phyloP scores from a whole-genome alignment of 306 rosid species.

The Macrotyloma uniflorum region DNA sequence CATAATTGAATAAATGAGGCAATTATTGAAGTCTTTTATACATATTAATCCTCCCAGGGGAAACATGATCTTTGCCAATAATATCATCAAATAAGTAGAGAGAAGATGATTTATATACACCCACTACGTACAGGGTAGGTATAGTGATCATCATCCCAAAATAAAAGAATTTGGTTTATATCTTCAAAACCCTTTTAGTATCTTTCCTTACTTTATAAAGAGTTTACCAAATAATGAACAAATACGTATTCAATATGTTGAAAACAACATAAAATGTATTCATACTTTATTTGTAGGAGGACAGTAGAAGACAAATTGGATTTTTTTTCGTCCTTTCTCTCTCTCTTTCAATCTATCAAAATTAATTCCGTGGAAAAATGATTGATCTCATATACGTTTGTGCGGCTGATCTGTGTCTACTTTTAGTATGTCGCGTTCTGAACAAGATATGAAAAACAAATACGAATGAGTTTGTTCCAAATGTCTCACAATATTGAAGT shows the following conservation, averaged over 20 bases:
- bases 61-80: conserved; percentile 32
- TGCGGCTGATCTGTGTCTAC: not conserved
- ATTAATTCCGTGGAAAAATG: conserved; percentile 11
- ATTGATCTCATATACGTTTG: not conserved
- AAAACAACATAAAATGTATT: not conserved
- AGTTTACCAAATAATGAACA: not conserved
- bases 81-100: not conserved
- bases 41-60: conserved; percentile 3
- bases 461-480: conserved; percentile 50
- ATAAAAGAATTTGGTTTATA: not conserved
- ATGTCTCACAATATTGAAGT: conserved; percentile 35
- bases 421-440: conserved; percentile 32
- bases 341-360: conserved; percentile 5
- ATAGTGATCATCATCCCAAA: conserved; percentile 12
- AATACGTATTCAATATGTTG: not conserved
- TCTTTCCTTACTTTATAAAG: not conserved
- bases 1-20: no score
- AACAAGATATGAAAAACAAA: not conserved
- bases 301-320: conserved; percentile 16
- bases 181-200: not conserved
- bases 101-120: not conserved
- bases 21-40: conserved; percentile 9
- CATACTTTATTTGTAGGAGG: not conserved
- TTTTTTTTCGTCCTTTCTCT: not conserved
- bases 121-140: conserved; percentile 33